Evolutionary conservation across 225 moss, liverwort and hornwort genomes (phyloP).

Genomic region (Physcomitrium patens): DNA sequence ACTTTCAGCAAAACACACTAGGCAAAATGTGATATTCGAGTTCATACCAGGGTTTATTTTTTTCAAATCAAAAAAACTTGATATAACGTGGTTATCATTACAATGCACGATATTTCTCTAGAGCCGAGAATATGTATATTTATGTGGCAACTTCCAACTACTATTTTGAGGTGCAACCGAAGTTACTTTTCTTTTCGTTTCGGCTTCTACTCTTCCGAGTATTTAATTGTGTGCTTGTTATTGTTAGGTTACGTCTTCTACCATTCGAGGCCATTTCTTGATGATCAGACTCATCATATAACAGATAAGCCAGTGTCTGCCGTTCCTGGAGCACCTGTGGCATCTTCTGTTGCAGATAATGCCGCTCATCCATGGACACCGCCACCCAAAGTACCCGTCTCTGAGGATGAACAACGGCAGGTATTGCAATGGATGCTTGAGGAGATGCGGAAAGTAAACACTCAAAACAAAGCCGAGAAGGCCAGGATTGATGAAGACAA

Average conservation of each 20-base stretch:
- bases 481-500: constrained; percentile 50
- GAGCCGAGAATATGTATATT: constrained; percentile 8
- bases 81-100: neutral
- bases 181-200: no score
- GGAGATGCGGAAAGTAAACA: constrained; percentile 57
- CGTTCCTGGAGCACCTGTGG: constrained; percentile 32
- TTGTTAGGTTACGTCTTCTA: constrained; percentile 55
- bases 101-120: neutral
- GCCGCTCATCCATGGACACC: constrained; percentile 36
- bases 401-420: constrained; percentile 58
- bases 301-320: constrained; percentile 31
- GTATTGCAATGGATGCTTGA: constrained; percentile 55
- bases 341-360: constrained; percentile 28
- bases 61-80: neutral
- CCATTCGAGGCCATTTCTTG: constrained; percentile 38
- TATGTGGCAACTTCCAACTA: neutral
- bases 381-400: constrained; percentile 29
- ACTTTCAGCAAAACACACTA: neutral
- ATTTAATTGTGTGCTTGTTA: constrained; percentile 1
- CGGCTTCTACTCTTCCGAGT: neutral
- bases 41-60: neutral
- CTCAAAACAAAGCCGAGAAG: constrained; percentile 47
- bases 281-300: constrained; percentile 27
- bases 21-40: neutral
- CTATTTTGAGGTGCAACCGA: neutral